A percentile compares a stretch with the other conserved stretches of the same genome.
These are phyloP conservation scores for Penicillium freii DNA, from an alignment of 2,329 filamentous ascomycete species.

Conservation along the genomic window DNA sequence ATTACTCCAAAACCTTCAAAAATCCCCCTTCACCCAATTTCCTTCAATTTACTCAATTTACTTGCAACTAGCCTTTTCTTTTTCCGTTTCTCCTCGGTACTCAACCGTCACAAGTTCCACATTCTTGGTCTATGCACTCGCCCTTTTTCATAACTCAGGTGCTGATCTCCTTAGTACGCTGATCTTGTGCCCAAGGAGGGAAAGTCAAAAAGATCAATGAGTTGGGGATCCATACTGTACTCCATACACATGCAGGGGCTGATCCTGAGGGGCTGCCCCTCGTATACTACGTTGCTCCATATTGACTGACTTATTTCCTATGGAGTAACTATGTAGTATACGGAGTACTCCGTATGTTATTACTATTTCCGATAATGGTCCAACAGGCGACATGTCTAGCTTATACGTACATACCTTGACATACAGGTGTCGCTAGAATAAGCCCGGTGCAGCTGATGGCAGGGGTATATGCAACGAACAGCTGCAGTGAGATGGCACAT, in stretches of 20 bases:
- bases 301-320: background rate
- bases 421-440: slow-evolving; percentile 1
- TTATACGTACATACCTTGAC: background rate
- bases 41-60: background rate
- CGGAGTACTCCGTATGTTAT: background rate
- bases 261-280: slow-evolving; percentile 14
- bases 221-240: background rate
- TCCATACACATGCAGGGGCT: slow-evolving; percentile 17
- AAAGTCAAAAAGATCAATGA: slow-evolving; percentile 5
- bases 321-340: background rate
- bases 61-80: background rate
- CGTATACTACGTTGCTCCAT: slow-evolving; percentile 4
- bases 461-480: slow-evolving; percentile 15
- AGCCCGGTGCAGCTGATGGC: slow-evolving; percentile 16
- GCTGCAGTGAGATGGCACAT: slow-evolving; percentile 25
- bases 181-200: slow-evolving; percentile 4
- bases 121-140: background rate
- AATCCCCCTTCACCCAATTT: background rate
- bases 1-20: slow-evolving; percentile 2
- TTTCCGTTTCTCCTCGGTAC: slow-evolving; percentile 4
- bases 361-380: background rate
- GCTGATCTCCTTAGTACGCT: slow-evolving; percentile 6
- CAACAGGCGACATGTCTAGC: background rate
- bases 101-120: slow-evolving; percentile 5
- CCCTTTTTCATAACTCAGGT: background rate